Conservation (phyloP, 345 rosid species). For the Aurinia saxatilis region DNA sequence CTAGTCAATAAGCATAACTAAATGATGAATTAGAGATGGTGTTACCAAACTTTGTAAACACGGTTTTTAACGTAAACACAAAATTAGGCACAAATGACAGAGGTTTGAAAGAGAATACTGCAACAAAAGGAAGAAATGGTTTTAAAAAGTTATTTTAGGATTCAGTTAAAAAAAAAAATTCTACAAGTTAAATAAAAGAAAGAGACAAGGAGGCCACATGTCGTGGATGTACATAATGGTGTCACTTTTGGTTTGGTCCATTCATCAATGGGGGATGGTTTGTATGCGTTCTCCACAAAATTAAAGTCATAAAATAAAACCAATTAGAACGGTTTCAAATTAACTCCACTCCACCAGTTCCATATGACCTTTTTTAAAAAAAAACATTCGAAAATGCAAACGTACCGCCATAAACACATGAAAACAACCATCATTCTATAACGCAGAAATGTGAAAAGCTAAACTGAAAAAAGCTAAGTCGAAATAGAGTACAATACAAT, state of each 20-base stretch:
- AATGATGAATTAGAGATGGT: too few species aligned
- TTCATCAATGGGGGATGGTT: conserved; percentile 13
- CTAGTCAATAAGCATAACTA: background rate
- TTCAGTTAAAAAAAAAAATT: background rate
- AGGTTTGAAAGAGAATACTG: background rate
- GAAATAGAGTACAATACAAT: conserved; percentile 5
- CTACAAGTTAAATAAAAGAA: background rate
- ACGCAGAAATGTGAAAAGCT: background rate
- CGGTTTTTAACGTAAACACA: too few species aligned
- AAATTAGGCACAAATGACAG: too few species aligned
- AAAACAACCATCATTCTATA: background rate
- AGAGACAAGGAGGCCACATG: conserved; percentile 8
- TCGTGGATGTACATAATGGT: conserved; percentile 4
- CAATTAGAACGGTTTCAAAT: background rate
- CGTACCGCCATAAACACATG: background rate
- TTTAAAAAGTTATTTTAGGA: background rate
- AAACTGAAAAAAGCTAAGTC: conserved; percentile 6
- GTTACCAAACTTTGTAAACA: too few species aligned
- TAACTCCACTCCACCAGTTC: background rate
- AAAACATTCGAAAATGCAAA: background rate
- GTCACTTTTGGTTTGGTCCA: conserved; percentile 17
- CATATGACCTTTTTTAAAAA: background rate
- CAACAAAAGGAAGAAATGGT: background rate
- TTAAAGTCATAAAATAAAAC: conserved; percentile 2
- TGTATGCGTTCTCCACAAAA: background rate